phyloP scores from a whole-genome alignment of 192 early-diverging fungal species.

The Coemansia sp. region DNA sequence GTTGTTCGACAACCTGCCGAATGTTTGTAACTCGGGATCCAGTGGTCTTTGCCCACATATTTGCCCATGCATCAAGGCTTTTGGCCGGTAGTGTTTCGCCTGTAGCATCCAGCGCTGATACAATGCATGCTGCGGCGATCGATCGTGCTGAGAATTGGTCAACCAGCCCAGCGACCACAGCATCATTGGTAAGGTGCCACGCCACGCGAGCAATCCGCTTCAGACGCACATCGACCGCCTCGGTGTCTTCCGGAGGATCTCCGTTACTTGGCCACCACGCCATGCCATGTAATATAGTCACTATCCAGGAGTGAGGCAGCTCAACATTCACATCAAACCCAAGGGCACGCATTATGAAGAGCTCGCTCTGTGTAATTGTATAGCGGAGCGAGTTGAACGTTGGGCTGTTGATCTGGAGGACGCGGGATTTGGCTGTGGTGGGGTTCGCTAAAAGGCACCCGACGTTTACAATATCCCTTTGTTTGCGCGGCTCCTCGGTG shows the following conservation, averaged over 20 bases:
- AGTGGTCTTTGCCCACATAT: constrained; percentile 31
- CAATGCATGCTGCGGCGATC: constrained; percentile 27
- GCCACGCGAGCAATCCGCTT: constrained; percentile 18
- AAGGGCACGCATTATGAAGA: constrained; percentile 21
- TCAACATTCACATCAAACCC: constrained; percentile 38
- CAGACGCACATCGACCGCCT: constrained; percentile 16
- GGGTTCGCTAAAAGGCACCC: constrained; percentile 22
- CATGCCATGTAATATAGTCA: constrained; percentile 32
- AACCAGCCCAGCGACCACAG: constrained; percentile 22
- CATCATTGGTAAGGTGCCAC: constrained; percentile 20
- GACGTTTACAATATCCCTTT: constrained; percentile 37
- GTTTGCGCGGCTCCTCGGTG: constrained; percentile 44
- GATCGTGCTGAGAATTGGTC: constrained; percentile 24
- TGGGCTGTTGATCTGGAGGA: constrained; percentile 7
- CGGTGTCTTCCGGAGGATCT: constrained; percentile 26
- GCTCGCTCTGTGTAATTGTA: constrained; percentile 28
- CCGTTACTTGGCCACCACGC: constrained; percentile 37
- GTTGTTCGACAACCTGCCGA: constrained; percentile 10
- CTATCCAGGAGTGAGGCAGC: constrained; percentile 34
- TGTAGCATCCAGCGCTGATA: constrained; percentile 9
- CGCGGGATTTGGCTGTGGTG: not conserved
- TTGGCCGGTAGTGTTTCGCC: constrained; percentile 24
- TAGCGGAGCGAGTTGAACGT: constrained; percentile 20
- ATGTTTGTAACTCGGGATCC: constrained; percentile 5
- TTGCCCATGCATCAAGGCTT: constrained; percentile 25